Evolutionary conservation across 495 filamentous ascomycete species (phyloP).

Genomic region (Cryomyces minteri): DNA sequence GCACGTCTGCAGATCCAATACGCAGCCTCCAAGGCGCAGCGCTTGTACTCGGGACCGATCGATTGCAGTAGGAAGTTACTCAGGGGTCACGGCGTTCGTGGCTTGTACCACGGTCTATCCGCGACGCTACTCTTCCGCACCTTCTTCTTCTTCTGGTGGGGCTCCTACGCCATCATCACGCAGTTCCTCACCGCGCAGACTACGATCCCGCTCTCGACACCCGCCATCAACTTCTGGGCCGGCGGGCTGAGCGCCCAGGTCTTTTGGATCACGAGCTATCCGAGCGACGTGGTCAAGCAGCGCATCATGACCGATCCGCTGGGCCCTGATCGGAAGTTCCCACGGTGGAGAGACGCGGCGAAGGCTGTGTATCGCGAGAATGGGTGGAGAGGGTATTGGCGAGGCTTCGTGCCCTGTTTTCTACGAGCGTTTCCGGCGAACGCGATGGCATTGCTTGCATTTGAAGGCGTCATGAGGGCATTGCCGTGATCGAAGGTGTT

Average conservation of each 20-base stretch:
- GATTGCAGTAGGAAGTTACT: conserved; percentile 54
- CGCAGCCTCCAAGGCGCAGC: conserved; percentile 46
- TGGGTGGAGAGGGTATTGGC: conserved; percentile 71
- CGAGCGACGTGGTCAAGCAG: conserved; percentile 90
- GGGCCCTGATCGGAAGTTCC: conserved; percentile 50
- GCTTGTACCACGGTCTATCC: conserved; percentile 66
- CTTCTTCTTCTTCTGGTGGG: conserved; percentile 98
- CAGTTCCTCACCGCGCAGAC: conserved; percentile 45
- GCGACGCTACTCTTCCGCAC: conserved; percentile 78
- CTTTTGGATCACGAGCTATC: conserved; percentile 87
- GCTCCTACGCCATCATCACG: conserved; percentile 70
- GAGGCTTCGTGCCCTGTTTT: conserved; percentile 87
- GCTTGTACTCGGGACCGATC: conserved; percentile 70
- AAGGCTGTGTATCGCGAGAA: conserved; percentile 52
- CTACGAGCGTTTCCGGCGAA: conserved; percentile 91
- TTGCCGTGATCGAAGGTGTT: too few species aligned
- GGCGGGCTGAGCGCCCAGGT: conserved; percentile 81
- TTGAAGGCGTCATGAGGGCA: conserved; percentile 45
- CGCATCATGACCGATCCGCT: conserved; percentile 89
- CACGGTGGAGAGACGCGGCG: conserved; percentile 65
- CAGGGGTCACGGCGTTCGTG: conserved; percentile 47
- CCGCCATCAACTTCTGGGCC: conserved; percentile 90
- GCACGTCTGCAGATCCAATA: conserved; percentile 90
- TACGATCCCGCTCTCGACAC: conserved; percentile 37
- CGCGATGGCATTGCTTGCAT: conserved; percentile 80